Evolutionary conservation across 345 rosid genomes (phyloP), one percentile per base, ranked within the genome.

Genomic region (Melaleuca alternifolia): DNA sequence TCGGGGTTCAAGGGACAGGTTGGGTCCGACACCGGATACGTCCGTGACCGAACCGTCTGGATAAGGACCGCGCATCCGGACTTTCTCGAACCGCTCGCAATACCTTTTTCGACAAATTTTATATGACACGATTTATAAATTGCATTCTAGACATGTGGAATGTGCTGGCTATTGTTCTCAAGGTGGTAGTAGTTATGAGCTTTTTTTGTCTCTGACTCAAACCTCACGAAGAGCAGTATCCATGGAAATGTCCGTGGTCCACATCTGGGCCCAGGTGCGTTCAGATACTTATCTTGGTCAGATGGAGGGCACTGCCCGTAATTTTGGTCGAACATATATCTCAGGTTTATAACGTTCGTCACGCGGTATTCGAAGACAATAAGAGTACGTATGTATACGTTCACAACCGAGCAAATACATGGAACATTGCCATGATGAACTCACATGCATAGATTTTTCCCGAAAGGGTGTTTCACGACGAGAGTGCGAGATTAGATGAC

Each of bases 51-150:
- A 33, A 16, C 46, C 46, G 46, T 33, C 41, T 8, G 20, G 24
- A 65, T 33, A 33, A 33, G 76, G 41, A 62, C 30, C 2, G 76
- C 5, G 44, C 76, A 28, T 16, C 13, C 3, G 76, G 9, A 16
- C 77, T 65, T 65, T 33, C 77, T 1, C 8, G 6, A 16, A 33
- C 16, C 24, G 33, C 33, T 65, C 77, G 7, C 18, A 16, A 65
- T 37, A 10, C 8, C 15, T 33, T 30, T 7, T 16, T 65, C 9
- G n/a, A 5, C 0, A 12, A 0, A 0, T 1, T 33, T 10, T 33
- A 16, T 20, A 16, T 10, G 46, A 65, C 9, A 8, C 46, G 18
- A 16, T 4, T 65, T 37, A 65, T 65, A 33, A 65, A 65, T 65
- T 33, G 46, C 77, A 9, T 2, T 8, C 5, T 16, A 33, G 77